These are phyloP conservation scores for Pittosporum tobira DNA, from an alignment of 129 eudicot species.

Conservation along the genomic window DNA sequence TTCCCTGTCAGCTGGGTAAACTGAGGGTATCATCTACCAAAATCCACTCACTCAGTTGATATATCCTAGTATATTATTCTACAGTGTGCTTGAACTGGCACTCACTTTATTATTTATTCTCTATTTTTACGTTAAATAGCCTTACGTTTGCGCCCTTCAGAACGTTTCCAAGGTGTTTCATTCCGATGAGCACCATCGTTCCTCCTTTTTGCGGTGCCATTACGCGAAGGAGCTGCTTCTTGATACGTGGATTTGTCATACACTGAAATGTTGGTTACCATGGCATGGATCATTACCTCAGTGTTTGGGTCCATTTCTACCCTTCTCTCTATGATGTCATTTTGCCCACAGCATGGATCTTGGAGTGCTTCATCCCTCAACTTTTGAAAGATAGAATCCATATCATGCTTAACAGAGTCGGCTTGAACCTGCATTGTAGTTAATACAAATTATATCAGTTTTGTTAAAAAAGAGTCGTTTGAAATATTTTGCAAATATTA, in stretches of 20 bases:
- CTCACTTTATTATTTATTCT: constrained; percentile 7
- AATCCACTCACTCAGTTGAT: constrained; percentile 28
- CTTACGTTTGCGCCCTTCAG: constrained; percentile 40
- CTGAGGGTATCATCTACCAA: constrained; percentile 23
- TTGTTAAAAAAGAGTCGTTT: too few relatives aligned
- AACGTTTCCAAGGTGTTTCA: constrained; percentile 27
- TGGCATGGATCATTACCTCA: constrained; percentile 40
- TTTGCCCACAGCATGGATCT: constrained; percentile 54
- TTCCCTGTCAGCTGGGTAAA: neutral
- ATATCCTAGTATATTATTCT: constrained; percentile 4
- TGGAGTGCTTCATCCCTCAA: constrained; percentile 40
- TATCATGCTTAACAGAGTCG: constrained; percentile 39
- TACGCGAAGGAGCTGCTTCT: constrained; percentile 25
- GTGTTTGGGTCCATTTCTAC: constrained; percentile 34
- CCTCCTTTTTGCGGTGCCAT: constrained; percentile 36
- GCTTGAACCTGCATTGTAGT: constrained; percentile 36
- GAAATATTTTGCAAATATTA: too few relatives aligned
- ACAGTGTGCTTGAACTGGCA: constrained; percentile 25
- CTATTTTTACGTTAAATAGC: constrained; percentile 25
- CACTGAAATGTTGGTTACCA: constrained; percentile 49
- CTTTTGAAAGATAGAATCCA: constrained; percentile 40
- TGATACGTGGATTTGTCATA: constrained; percentile 33
- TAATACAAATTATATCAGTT: constrained; percentile 1
- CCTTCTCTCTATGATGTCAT: constrained; percentile 46
- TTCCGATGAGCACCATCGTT: constrained; percentile 21